Evolutionary conservation across 495 filamentous ascomycete genomes (phyloP).

Genomic region (Podospora pseudoanserina): DNA sequence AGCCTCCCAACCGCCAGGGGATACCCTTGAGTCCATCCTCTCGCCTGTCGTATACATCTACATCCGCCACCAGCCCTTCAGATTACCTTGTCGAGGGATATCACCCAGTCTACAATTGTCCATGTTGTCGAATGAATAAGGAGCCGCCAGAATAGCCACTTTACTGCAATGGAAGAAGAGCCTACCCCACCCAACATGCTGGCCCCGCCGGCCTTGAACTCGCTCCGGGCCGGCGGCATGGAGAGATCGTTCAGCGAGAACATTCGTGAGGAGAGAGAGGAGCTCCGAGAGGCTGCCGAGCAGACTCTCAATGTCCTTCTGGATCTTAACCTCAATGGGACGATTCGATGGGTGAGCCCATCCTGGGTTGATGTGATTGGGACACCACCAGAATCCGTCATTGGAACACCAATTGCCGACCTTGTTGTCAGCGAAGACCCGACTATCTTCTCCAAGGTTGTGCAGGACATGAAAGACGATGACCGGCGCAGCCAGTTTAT

Average conservation of each 20-base stretch:
- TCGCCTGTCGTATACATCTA: constrained; percentile 1
- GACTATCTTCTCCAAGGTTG: constrained; percentile 71
- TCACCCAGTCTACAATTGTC: constrained; percentile 8
- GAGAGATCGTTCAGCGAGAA: constrained; percentile 52
- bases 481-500: constrained; percentile 90
- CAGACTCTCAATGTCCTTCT: constrained; percentile 94
- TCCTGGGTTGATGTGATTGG: constrained; percentile 96
- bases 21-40: not conserved
- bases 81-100: not conserved
- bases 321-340: constrained; percentile 83
- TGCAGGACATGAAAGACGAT: constrained; percentile 86
- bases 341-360: constrained; percentile 90
- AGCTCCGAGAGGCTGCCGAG: constrained; percentile 91
- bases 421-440: constrained; percentile 72
- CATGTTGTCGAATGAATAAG: constrained; percentile 23
- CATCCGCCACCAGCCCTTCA: not conserved
- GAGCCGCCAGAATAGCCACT: constrained; percentile 14
- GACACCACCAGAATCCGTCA: constrained; percentile 65
- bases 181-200: constrained; percentile 34
- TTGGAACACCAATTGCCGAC: constrained; percentile 74
- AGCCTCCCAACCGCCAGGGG: not conserved
- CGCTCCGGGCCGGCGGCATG: constrained; percentile 50
- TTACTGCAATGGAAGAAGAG: constrained; percentile 44
- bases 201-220: constrained; percentile 46
- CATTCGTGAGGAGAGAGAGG: constrained; percentile 72